Percentiles rank a stretch among this genome's conserved stretches.
Conservation (phyloP, 176 grass and related monocot genomes). For the Pontederia paniculata region DNA sequence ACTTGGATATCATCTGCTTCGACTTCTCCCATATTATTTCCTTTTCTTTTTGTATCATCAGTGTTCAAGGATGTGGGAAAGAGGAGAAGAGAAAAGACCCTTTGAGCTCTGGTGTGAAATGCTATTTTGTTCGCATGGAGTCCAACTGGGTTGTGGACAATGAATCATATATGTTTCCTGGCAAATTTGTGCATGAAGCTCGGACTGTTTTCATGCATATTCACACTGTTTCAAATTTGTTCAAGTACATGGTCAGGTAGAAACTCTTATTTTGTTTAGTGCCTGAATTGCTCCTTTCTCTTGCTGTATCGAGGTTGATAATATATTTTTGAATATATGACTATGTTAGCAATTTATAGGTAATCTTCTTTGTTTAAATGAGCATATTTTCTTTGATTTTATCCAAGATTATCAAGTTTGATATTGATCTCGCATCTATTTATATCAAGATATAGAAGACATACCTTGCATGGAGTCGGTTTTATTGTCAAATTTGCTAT, state of each 20-base stretch:
- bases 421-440: conserved; percentile 34
- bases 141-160: conserved; percentile 48
- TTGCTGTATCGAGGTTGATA: neutral
- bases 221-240: conserved; percentile 33
- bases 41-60: neutral
- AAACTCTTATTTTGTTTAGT: conserved; percentile 6
- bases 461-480: conserved; percentile 40
- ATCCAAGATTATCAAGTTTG: conserved; percentile 56
- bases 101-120: conserved; percentile 38
- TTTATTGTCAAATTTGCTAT: neutral
- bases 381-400: conserved; percentile 70
- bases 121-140: conserved; percentile 63
- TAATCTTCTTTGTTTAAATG: conserved; percentile 7
- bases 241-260: conserved; percentile 65
- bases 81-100: conserved; percentile 33
- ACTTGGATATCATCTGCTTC: neutral
- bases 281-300: neutral
- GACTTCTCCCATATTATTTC: neutral
- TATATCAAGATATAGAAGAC: conserved; percentile 36
- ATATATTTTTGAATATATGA: too few species aligned
- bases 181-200: conserved; percentile 34
- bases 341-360: too few species aligned
- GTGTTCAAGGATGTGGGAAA: conserved; percentile 85
- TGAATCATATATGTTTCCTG: conserved; percentile 25
- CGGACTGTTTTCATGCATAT: conserved; percentile 66